A percentile compares a stretch with the other conserved stretches of the same genome.
Evolutionary conservation across 305 asterid species (phyloP).

Genomic region (Withania somnifera): DNA sequence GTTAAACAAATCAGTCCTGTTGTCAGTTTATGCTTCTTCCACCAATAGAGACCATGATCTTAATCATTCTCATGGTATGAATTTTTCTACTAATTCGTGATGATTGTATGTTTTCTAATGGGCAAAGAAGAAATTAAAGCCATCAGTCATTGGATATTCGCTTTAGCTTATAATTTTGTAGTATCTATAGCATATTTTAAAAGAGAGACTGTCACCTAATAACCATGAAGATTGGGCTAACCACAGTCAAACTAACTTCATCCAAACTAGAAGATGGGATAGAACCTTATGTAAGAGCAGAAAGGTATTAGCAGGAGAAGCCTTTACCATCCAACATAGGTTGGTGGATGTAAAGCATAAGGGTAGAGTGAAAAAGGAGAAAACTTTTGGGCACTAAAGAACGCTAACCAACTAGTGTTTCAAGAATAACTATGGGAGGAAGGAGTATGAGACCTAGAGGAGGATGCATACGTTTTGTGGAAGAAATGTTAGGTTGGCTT

Average conservation of each 20-base stretch:
- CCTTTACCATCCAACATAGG: neutral
- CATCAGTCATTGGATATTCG: neutral
- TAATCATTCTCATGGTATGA: slow-evolving; percentile 69
- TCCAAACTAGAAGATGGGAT: neutral
- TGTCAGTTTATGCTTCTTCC: slow-evolving; percentile 91
- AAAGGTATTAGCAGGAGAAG: neutral
- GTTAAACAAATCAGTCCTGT: slow-evolving; percentile 89
- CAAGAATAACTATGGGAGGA: neutral
- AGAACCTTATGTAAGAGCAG: neutral
- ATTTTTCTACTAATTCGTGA: slow-evolving; percentile 13
- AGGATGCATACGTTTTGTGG: neutral
- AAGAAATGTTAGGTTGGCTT: neutral
- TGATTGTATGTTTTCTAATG: slow-evolving; percentile 13
- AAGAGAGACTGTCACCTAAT: neutral
- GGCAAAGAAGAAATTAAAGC: neutral
- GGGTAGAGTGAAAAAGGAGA: neutral
- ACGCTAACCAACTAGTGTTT: neutral
- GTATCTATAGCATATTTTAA: neutral
- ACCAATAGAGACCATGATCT: slow-evolving; percentile 38
- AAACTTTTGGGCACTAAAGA: neutral
- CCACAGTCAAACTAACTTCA: neutral
- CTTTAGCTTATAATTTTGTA: neutral
- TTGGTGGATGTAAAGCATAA: neutral
- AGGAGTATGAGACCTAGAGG: neutral
- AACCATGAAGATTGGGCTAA: neutral